These are phyloP conservation scores for Sugiyamaella marilandica DNA, from an alignment of 805 yeast species.

Conservation along the genomic window DNA sequence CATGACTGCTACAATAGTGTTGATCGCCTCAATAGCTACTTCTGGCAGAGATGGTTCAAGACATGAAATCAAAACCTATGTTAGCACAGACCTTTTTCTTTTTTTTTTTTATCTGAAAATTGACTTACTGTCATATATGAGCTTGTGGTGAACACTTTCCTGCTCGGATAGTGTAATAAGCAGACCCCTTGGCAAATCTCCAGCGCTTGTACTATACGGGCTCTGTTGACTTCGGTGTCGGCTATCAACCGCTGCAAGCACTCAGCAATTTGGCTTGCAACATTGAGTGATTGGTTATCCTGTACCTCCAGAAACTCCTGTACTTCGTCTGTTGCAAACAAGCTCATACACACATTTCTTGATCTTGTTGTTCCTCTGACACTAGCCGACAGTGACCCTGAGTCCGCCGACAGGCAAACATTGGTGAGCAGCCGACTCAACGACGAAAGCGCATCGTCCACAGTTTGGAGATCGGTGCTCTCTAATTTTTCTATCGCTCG, in stretches of 20 bases:
- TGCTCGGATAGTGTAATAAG: constrained; percentile 52
- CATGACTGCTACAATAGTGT: constrained; percentile 53
- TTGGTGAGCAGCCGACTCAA: not conserved
- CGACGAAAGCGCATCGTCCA: not conserved
- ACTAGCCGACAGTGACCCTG: not conserved
- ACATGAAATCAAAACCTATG: constrained; percentile 26
- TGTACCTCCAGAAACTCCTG: constrained; percentile 34
- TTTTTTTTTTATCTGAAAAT: not conserved
- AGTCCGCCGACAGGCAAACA: not conserved
- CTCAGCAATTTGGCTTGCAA: constrained; percentile 28
- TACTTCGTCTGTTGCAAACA: constrained; percentile 6
- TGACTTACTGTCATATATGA: constrained; percentile 31
- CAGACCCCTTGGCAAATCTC: constrained; percentile 56
- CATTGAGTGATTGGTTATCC: constrained; percentile 49
- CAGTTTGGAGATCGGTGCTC: not conserved
- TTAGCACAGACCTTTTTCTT: not conserved
- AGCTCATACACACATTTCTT: constrained; percentile 2
- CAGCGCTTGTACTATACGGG: constrained; percentile 18
- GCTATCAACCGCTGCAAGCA: not conserved
- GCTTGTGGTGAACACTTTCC: constrained; percentile 46
- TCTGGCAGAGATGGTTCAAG: constrained; percentile 20
- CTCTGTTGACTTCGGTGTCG: not conserved
- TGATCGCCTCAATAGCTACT: constrained; percentile 41
- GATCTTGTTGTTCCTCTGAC: constrained; percentile 8
- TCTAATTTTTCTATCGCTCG: not conserved